Base-by-base conservation (phyloP, 2,329 filamentous ascomycete genomes). In the Tolypocladium tundrense region DNA sequence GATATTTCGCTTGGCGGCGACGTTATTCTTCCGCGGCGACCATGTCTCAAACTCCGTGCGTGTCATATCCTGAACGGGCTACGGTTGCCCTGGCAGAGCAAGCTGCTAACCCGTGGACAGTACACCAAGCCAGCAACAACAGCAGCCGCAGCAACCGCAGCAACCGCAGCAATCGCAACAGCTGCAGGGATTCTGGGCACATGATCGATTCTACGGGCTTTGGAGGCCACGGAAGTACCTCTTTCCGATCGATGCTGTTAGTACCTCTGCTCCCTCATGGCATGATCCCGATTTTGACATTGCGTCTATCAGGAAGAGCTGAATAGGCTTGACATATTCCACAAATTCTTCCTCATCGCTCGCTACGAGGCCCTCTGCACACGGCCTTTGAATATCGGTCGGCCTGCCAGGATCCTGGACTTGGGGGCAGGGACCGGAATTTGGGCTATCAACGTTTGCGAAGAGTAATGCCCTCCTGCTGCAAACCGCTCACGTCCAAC, bases 401-500 rank as follows among this genome's bases (percentile, higher is more conserved):
- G 57, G 53, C 57, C 51, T 4, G 68, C 67, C 37, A 72, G 75
- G 55, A 78, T 88, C 53, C 68, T 88, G 48, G 85, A 88, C 66
- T 69, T 96, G 57, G 93, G 91, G 48, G 92, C 88, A 62, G 93
- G 92, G 24, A 96, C 91, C 1, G 91, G 91, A 43, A 93, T 96
- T 60, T 97, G 93, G 93, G 84, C 88, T 45, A 89, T 95, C 65
- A 88, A 93, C 64, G 88, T 96, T 74, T 88, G 88, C 61, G 86
- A 73, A 62, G 61, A 88, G 82, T 90, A 77, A 75, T 35, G 19
- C 31, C 31, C 84, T 70, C 21, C 37, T 33, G 9, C 21, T 8
- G 33, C 51, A 42, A 1, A 56, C 3, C 16, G 16, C n/a, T 16
- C 1, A 7, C 24, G 19, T 13, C 13, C 4, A 37, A 14, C 9